phyloP scores from a whole-genome alignment of 139 green algal genomes.

The Volvox africanus region DNA sequence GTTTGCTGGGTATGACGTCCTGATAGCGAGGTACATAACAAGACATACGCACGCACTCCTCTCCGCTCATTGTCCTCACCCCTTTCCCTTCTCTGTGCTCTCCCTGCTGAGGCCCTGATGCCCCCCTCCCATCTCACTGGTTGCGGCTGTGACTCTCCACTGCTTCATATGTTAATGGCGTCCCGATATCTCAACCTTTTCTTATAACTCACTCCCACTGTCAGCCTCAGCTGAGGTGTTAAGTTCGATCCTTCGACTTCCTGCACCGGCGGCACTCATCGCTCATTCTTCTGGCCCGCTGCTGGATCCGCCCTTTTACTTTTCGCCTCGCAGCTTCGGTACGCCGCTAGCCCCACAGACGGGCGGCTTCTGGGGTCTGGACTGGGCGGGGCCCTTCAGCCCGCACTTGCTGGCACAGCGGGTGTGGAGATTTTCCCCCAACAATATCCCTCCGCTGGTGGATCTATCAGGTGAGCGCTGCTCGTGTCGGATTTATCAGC shows the following conservation, averaged over 20 bases:
- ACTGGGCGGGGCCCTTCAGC: constrained; percentile 22
- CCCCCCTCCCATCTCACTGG: background rate
- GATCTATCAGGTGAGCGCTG: constrained; percentile 62
- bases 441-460: constrained; percentile 63
- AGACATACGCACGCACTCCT: background rate
- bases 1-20: background rate
- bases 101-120: background rate
- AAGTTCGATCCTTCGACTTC: background rate
- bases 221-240: background rate
- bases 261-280: background rate
- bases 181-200: too few species aligned
- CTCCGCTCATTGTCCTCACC: background rate
- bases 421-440: constrained; percentile 62
- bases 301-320: too few species aligned
- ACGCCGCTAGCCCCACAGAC: background rate
- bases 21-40: background rate
- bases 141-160: background rate
- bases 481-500: background rate
- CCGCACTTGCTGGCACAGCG: constrained; percentile 49
- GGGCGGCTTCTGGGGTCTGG: constrained; percentile 21
- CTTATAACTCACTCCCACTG: background rate
- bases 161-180: too few species aligned
- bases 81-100: background rate
- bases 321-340: constrained; percentile 22
- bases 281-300: background rate